Base-by-base conservation (phyloP, 352 stramenopile species). In the Globisporangium cystogenes region DNA sequence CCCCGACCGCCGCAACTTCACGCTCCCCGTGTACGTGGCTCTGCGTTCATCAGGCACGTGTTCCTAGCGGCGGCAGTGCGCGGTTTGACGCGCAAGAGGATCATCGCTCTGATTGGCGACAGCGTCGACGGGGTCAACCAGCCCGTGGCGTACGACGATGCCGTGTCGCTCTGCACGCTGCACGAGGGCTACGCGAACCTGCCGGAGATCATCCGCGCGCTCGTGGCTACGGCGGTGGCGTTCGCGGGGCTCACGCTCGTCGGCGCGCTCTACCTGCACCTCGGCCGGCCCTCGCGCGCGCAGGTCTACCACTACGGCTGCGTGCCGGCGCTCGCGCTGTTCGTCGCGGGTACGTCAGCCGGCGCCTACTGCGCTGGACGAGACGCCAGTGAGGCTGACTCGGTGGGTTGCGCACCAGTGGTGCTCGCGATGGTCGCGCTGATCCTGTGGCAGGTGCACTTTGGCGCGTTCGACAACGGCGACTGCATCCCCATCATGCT, bases 401-500 rank as follows among this genome's bases (percentile, higher is more conserved):
- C 24, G 46, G 1, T 41, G 2, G 10, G 2, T 21, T 48, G 42
- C 20, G 10, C 21, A 41, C 36, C 33, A 85, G 78, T 60, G 15
- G 65, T 87, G 14, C 48, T 90, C 20, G 59, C 64, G 24, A 79
- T 67, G 7, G 42, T 67, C 5, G 64, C 62, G 33, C 62, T 90
- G 31, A 47, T 74, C 8, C 14, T 90, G n/a, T 90, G 79, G 82
- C 74, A 88, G 53, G 51, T 55, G 23, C 65, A 72, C 57, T 80
- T 73, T 49, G 57, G 69, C 14, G 51, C 60, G 29, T 84, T 84
- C 41, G 64, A 90, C 61, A 86, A 90, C 45, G 77, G 82, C 31
- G 78, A 92, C 64, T 87, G 78, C 60, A 83, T 87, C n/a, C 71
- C 67, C 35, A 65, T 88, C 48, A 73, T 72, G 4, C 54, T 86